Evolutionary conservation across 306 rosid species (phyloP), one percentile per base, ranked within the genome.

Genomic region (Gynostemma pentaphyllum): DNA sequence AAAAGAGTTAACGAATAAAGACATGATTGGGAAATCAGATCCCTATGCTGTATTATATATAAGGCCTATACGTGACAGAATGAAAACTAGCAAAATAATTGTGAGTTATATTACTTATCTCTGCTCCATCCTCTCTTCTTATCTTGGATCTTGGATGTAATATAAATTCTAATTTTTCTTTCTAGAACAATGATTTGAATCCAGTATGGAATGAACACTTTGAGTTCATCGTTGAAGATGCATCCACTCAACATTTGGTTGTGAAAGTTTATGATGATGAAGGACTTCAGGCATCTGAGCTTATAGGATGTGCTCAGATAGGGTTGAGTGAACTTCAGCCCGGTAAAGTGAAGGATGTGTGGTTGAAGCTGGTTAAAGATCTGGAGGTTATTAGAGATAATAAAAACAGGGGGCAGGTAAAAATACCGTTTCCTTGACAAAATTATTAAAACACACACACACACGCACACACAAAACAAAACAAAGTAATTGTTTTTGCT

Each of bases 121-220:
- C 65, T 2, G 1, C 34, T 32, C 26, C 15, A 32, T 64, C 57
- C 71, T 71, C 53, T 56, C 63, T 59, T 56, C n/a, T n/a, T n/a
- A n/a, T n/a, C n/a, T 42, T 49, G 62, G 36, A 16, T 34, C 32
- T 69, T 30, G 71, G 66, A 74, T 55, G 49, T 52, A 73, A 77
- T 55, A 30, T 44, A 68, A 53, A 4, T 0, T 59, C 10, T 62
- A 62, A 46, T 14, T 47, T 61, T 22, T 70, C 73, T 74, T 46
- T 49, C 42, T 81, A 94, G 99, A 88, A 78, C 80, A 94, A 94
- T 61, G 95, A 94, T 79, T 77, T 94, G 83, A 86, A 85, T 72
- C 99, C 99, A 30, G 80, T 94, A 54, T 94, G 97, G 99, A 94
- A 94, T 37, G 97, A 94, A 42, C 99, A 94, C 85, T 94, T 79